Evolutionary conservation across 2,329 filamentous ascomycete genomes (phyloP).

Genomic region (Aspergillus sp.): DNA sequence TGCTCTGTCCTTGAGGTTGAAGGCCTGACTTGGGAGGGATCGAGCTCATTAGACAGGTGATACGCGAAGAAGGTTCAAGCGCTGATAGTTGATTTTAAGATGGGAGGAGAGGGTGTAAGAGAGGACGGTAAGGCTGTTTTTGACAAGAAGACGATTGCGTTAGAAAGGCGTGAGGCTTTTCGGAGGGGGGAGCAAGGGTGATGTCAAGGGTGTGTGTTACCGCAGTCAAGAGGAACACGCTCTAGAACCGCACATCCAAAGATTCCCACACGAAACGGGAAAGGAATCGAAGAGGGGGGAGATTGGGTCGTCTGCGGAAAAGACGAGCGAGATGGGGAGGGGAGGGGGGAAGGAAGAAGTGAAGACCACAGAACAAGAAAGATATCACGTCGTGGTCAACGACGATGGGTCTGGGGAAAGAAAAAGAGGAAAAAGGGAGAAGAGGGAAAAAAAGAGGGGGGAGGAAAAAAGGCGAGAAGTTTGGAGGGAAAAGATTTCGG

Average conservation of each 20-base stretch:
- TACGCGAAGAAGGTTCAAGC: conserved; percentile 15
- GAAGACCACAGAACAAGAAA: conserved; percentile 22
- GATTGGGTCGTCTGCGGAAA: background rate
- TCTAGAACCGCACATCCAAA: conserved; percentile 26
- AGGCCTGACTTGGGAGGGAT: conserved; percentile 51
- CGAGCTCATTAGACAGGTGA: conserved; percentile 63
- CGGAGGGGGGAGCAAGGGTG: conserved; percentile 10
- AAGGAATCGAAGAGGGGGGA: conserved; percentile 9
- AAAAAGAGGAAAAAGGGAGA: conserved; percentile 12
- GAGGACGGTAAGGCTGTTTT: conserved; percentile 16
- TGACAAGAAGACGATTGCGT: conserved; percentile 6
- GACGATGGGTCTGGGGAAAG: conserved; percentile 23
- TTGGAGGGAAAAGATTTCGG: conserved; percentile 14
- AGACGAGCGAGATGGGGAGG: conserved; percentile 14
- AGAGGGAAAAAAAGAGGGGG: conserved; percentile 19
- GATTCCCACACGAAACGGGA: conserved; percentile 16
- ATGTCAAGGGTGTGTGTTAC: conserved; percentile 23
- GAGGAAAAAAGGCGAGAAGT: conserved; percentile 16
- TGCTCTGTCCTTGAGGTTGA: conserved; percentile 52
- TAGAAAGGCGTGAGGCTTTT: conserved; percentile 1
- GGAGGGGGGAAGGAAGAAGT: conserved; percentile 13
- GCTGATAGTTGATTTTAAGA: background rate
- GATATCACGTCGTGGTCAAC: conserved; percentile 24
- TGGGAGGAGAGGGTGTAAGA: background rate
- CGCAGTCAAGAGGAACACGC: conserved; percentile 21